These are phyloP conservation scores for Paecilomyces sp. DNA, from an alignment of 2,329 filamentous ascomycete genomes.

Conservation along the genomic window DNA sequence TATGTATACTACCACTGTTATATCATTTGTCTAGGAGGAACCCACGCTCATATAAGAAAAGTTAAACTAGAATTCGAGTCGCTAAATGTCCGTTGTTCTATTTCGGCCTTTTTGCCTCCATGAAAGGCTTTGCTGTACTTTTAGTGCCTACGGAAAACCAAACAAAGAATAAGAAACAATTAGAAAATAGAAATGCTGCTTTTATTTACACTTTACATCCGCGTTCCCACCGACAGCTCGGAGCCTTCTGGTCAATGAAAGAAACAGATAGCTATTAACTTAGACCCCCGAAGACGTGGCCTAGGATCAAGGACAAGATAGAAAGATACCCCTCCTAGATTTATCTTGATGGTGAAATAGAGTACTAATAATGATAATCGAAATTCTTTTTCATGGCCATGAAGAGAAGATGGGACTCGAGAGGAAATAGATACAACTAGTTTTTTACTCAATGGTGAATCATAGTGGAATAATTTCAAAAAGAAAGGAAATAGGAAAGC, in stretches of 20 bases:
- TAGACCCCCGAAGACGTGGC: too few relatives aligned
- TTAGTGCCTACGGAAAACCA: neutral
- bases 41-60: too few relatives aligned
- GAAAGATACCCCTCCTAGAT: neutral
- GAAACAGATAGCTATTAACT: too few relatives aligned
- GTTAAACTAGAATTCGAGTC: too few relatives aligned
- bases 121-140: too few relatives aligned
- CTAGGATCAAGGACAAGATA: neutral
- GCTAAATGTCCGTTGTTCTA: too few relatives aligned
- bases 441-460: neutral
- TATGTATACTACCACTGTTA: too few relatives aligned
- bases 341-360: neutral
- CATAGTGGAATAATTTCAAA: neutral
- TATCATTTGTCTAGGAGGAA: too few relatives aligned
- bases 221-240: too few relatives aligned
- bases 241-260: too few relatives aligned
- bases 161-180: slow-evolving; percentile 6
- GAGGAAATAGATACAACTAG: neutral
- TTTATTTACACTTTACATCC: too few relatives aligned
- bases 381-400: neutral
- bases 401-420: neutral
- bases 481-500: neutral
- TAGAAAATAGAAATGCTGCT: slow-evolving; percentile 1
- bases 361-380: neutral
- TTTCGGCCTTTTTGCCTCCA: too few relatives aligned